Evolutionary conservation across 192 early-diverging fungal genomes (phyloP), one percentile per base, ranked within the genome.

Genomic region (Gamsiella multidivaricata): DNA sequence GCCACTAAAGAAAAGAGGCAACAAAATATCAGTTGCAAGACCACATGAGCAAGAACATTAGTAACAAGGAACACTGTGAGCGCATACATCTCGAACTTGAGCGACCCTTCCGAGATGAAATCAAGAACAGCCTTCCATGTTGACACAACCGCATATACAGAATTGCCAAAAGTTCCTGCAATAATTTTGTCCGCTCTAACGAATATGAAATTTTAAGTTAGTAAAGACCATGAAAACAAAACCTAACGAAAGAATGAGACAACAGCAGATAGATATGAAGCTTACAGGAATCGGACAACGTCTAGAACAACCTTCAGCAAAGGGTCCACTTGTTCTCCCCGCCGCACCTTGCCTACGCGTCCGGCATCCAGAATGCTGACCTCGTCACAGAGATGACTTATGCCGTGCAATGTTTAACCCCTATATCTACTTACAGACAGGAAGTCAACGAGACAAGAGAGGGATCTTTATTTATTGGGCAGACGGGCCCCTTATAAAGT

Each of bases 261-360:
- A 4, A 42, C 41, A 39, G 28, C 26, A 31, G 55, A 57, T 15
- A 17, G 32, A 15, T 7, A 54, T 34, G 14, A 34, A 57, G 2
- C 58, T 61, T 61, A 45, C 43, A 61, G 41, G 31, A 47, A 61
- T 31, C 58, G 23, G 43, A 61, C 41, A 32, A 47, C 58, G 47
- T 61, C 58, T 20, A 61, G 43, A 47, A 61, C 58, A 47, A 61
- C 43, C 42, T 47, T 61, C 58, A 43, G 41, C 1, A 23, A 61
- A 47, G 58, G 45, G 32, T 61, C 58, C 58, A 26, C 42, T 47
- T 61, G 45, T 47, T 47, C 58, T 61, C 43, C 45, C 18, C 45
- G 41, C 3, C 58, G 58, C 58, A n/a, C 45, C 43, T 61, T 45
- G 32, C 28, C 29, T 32, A 61, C 31, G 25, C 58, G 41, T 47